phyloP scores from a whole-genome alignment of 257 asterid species.

The Solanum infundibuliforme region DNA sequence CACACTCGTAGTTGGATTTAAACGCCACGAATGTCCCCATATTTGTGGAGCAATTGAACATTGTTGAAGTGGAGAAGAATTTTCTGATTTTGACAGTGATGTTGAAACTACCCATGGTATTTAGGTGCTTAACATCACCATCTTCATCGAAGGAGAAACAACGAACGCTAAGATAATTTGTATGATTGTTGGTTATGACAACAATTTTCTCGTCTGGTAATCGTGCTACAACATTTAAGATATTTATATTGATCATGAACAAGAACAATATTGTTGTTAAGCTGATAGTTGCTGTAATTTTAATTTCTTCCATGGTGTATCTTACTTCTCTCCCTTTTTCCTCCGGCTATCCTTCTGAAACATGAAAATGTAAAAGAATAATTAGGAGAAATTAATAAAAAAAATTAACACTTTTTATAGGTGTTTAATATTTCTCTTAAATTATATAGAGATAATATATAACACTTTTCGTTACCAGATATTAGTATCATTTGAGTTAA shows the following conservation, averaged over 20 bases:
- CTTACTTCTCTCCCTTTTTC: neutral
- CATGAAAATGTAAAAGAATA: no score
- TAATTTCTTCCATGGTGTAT: neutral
- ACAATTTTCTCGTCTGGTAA: neutral
- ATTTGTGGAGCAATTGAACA: conserved; percentile 79
- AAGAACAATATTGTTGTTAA: neutral
- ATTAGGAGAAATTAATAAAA: neutral
- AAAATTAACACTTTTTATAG: no score
- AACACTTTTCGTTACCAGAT: no score
- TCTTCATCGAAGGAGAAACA: conserved; percentile 45
- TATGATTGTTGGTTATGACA: neutral
- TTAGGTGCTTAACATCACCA: conserved; percentile 22
- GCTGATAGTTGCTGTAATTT: neutral
- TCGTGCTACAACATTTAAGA: neutral
- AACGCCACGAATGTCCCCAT: conserved; percentile 63
- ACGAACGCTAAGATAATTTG: neutral
- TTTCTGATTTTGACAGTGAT: conserved; percentile 13
- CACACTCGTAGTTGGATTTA: conserved; percentile 26
- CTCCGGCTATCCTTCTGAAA: no score
- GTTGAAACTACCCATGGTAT: conserved; percentile 13
- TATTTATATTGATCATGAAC: neutral
- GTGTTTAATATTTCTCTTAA: no score
- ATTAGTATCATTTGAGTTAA: no score
- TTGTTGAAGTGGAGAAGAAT: conserved; percentile 22
- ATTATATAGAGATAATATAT: no score